These are phyloP conservation scores for Plasmodiophora brassicae DNA, from an alignment of 208 protist genomes.

Conservation along the genomic window DNA sequence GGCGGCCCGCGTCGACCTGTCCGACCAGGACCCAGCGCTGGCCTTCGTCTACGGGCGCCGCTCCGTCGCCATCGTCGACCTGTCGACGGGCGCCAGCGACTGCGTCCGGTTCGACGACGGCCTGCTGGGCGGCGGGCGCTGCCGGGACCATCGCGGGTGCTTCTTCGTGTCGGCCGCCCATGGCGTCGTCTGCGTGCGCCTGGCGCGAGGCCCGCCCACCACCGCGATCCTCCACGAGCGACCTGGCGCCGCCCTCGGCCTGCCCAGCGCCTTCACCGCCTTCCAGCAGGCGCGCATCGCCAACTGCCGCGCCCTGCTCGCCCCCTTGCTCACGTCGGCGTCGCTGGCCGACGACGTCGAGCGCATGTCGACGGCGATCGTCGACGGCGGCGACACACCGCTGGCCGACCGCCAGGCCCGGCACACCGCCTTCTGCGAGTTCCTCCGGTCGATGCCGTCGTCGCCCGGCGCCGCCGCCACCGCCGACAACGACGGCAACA, in stretches of 20 bases:
- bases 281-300: conserved; percentile 7
- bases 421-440: not conserved
- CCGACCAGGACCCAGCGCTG: not conserved
- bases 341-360: not conserved
- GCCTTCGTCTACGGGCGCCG: not conserved
- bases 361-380: not conserved
- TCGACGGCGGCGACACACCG: not conserved
- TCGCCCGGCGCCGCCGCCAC: not conserved
- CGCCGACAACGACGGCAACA: no score
- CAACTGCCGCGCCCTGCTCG: not conserved
- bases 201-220: not conserved
- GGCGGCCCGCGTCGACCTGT: no score
- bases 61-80: not conserved
- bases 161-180: conserved; percentile 14
- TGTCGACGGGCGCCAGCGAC: not conserved
- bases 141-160: conserved; percentile 1
- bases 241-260: not conserved
- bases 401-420: not conserved
- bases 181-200: not conserved
- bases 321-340: not conserved
- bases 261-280: not conserved
- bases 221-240: not conserved
- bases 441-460: not conserved
- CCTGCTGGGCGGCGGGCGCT: not conserved
- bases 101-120: conserved; percentile 8